A percentile compares a stretch with the other conserved stretches of the same genome.
These are phyloP conservation scores for Penicillium salamii DNA, from an alignment of 495 filamentous ascomycete genomes.

Conservation along the genomic window DNA sequence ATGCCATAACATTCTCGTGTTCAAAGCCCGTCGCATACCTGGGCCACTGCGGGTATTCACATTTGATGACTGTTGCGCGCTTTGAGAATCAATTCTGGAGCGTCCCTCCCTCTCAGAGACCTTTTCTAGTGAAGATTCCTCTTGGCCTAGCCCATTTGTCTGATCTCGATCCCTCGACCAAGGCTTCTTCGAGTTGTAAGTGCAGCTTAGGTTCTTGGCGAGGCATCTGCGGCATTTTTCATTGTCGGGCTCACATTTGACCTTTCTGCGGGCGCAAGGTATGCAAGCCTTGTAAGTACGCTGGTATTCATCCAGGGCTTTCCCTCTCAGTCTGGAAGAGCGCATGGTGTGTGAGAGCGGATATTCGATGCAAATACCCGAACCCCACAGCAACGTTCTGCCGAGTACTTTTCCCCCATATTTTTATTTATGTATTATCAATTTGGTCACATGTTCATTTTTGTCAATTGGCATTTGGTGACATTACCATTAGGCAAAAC, in stretches of 20 bases:
- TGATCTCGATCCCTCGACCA: constrained; percentile 18
- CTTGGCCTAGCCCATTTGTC: too few relatives aligned
- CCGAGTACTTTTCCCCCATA: too few relatives aligned
- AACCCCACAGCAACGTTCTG: too few relatives aligned
- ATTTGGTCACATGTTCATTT: too few relatives aligned
- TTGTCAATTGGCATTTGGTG: too few relatives aligned
- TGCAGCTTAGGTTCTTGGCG: constrained; percentile 19
- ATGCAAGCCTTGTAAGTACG: constrained; percentile 28
- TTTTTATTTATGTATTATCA: too few relatives aligned
- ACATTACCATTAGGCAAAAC: too few relatives aligned
- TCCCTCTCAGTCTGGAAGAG: background rate
- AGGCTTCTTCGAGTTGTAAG: constrained; percentile 19
- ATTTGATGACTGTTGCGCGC: background rate
- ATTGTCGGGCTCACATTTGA: constrained; percentile 18
- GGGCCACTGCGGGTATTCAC: background rate
- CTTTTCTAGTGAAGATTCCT: too few relatives aligned
- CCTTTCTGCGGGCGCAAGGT: constrained; percentile 28
- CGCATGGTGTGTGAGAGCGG: too few relatives aligned
- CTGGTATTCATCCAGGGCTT: constrained; percentile 17
- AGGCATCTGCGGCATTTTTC: constrained; percentile 19
- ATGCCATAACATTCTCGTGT: background rate
- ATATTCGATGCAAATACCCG: too few relatives aligned
- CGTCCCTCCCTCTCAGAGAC: background rate
- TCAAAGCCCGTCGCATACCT: background rate
- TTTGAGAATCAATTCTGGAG: background rate